Evolutionary conservation across 257 asterid genomes (phyloP).

Genomic region (Nicotiana undulata): DNA sequence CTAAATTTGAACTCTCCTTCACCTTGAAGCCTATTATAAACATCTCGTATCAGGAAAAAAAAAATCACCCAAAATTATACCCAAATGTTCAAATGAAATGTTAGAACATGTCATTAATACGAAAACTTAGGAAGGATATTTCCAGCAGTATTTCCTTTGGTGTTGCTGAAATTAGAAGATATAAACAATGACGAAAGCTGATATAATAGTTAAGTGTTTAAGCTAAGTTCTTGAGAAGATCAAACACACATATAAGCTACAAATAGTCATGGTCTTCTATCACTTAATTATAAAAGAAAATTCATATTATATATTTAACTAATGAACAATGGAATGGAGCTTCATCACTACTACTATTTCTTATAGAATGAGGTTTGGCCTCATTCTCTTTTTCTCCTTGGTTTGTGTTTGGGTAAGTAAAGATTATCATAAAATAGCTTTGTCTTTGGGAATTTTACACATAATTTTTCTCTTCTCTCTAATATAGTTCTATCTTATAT

Average conservation of each 20-base stretch:
- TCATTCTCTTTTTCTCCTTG: not conserved
- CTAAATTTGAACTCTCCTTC: slow-evolving; percentile 78
- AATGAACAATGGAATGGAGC: not conserved
- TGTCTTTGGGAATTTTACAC: not conserved
- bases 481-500: not conserved
- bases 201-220: not conserved
- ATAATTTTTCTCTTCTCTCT: not conserved
- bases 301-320: not conserved
- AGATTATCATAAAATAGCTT: not conserved
- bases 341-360: not conserved
- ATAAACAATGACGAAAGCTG: not conserved
- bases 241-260: not conserved
- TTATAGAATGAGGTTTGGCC: not conserved
- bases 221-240: not conserved
- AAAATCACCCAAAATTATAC: not conserved
- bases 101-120: not conserved
- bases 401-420: not conserved
- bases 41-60: slow-evolving; percentile 12
- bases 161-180: not conserved
- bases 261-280: not conserved
- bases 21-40: slow-evolving; percentile 61
- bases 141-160: not conserved
- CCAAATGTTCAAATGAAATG: not conserved
- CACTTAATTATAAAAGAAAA: not conserved
- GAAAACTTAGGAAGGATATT: not conserved